A percentile compares a stretch with the other conserved stretches of the same genome.
Evolutionary conservation across 2,329 filamentous ascomycete species (phyloP).

Genomic region (Cercospora janseana): DNA sequence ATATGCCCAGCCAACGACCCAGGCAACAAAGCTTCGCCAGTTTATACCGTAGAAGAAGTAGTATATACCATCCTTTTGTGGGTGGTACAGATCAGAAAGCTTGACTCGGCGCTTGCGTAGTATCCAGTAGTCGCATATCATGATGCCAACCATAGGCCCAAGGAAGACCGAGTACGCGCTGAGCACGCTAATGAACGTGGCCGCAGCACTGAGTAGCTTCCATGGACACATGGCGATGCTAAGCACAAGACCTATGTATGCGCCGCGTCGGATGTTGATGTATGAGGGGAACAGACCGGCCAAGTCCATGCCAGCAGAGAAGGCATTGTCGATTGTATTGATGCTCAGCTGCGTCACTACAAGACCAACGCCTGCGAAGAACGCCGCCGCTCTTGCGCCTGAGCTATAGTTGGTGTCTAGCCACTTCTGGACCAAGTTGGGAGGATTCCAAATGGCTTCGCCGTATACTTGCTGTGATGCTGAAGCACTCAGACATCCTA

Average conservation of each 20-base stretch:
- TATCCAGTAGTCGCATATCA: conserved; percentile 49
- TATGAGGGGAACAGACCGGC: conserved; percentile 53
- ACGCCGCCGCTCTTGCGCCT: conserved; percentile 44
- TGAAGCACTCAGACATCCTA: conserved; percentile 59
- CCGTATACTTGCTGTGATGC: conserved; percentile 55
- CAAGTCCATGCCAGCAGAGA: conserved; percentile 56
- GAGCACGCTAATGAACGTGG: conserved; percentile 50
- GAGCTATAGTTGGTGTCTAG: conserved; percentile 36
- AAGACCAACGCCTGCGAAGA: conserved; percentile 49
- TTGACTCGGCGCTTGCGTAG: conserved; percentile 43
- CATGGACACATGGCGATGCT: conserved; percentile 52
- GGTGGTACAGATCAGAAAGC: conserved; percentile 46
- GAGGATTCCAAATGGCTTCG: conserved; percentile 48
- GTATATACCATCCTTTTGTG: conserved; percentile 41
- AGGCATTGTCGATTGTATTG: conserved; percentile 48
- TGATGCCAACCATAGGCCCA: conserved; percentile 42
- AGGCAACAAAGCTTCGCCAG: conserved; percentile 45
- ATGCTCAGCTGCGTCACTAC: conserved; percentile 49
- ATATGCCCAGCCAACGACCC: conserved; percentile 38
- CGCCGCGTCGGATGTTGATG: conserved; percentile 57
- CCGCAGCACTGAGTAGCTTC: conserved; percentile 50
- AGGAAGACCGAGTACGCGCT: conserved; percentile 50
- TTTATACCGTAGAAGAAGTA: conserved; percentile 48
- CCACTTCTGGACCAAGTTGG: conserved; percentile 43
- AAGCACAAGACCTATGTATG: conserved; percentile 49